phyloP scores from a whole-genome alignment of 2,329 filamentous ascomycete genomes.

The Herpomyces periplanetae region DNA sequence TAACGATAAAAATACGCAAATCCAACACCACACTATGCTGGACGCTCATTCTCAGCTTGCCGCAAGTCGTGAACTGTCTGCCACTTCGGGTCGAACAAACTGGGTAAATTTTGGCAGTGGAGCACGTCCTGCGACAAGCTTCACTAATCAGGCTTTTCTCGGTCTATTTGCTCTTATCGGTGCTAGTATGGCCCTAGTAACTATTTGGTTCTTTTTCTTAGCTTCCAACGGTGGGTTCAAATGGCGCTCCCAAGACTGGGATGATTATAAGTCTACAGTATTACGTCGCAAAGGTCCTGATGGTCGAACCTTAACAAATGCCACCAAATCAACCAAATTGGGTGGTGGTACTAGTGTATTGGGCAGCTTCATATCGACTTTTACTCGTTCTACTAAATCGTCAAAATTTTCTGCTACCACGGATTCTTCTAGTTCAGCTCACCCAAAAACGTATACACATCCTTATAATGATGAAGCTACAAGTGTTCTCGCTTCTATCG shows the following conservation, averaged over 20 bases:
- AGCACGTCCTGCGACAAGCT: conserved; percentile 6
- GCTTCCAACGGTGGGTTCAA: conserved; percentile 79
- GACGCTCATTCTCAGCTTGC: no score
- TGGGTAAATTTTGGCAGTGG: conserved; percentile 5
- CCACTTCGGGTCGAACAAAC: no score
- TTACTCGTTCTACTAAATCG: conserved; percentile 9
- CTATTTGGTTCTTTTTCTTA: conserved; percentile 97
- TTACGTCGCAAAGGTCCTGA: conserved; percentile 57
- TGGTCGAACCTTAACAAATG: conserved; percentile 44
- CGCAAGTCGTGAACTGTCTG: no score
- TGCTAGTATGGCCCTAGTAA: conserved; percentile 25
- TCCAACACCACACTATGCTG: no score
- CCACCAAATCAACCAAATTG: conserved; percentile 38
- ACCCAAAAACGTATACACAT: conserved; percentile 14
- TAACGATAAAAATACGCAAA: no score
- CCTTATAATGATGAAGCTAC: conserved; percentile 10
- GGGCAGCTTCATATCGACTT: conserved; percentile 11
- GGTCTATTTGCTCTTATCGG: conserved; percentile 54
- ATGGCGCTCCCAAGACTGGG: conserved; percentile 59
- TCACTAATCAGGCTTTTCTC: conserved; percentile 23
- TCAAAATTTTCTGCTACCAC: conserved; percentile 10
- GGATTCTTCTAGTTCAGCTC: conserved; percentile 16
- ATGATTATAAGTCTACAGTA: conserved; percentile 89
- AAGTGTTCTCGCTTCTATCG: conserved; percentile 4
- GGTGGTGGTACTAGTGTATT: conserved; percentile 42